Evolutionary conservation across 2,329 filamentous ascomycete species (phyloP), one percentile per base, ranked within the genome.

Genomic region (Fusarium albosuccineum): DNA sequence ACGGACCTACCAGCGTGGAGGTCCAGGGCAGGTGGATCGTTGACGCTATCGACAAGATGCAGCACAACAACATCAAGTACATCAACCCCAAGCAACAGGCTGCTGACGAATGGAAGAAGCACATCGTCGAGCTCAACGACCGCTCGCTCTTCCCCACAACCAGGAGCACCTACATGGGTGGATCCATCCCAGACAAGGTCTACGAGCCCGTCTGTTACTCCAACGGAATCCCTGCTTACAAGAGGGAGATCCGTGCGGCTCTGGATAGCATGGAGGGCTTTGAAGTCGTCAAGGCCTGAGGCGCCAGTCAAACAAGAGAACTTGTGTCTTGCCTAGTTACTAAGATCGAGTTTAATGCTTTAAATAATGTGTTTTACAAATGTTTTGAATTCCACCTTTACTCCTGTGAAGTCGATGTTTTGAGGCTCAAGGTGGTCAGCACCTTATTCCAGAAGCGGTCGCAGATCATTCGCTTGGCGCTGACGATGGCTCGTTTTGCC

Each of bases 11-110:
- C 1, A 82, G 79, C 2, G 81, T 85, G 8, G 85, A 88, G 63
- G 70, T 86, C 1, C 87, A 90, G 67, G 87, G 85, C 3, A 77
- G 84, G 0, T 89, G 85, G 85, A 83, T 89, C 56, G 77, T 79
- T 14, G 82, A 85, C 46, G 73, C 74, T 42, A 85, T 89, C 55
- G 75, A 79, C 36, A 81, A 85, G 72, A 83, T 87, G 66, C 74
- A 80, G 65, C 66, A 69, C 2, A 77, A 84, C 40, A 72, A 75
- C 1, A 78, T 87, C 71, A 82, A 81, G 66, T 84, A 82, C 54
- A 82, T 89, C 56, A 81, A 88, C 60, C 79, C 85, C 0, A 82
- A 79, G 37, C 37, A 64, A 0, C 82, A 85, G 40, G 82, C 82
- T 0, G 78, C 82, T 8, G 72, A 80, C 6, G 70, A 76, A 5